Evolutionary conservation across 371 early-diverging fungal species (phyloP).

Genomic region (Apophysomyces ossiformis): DNA sequence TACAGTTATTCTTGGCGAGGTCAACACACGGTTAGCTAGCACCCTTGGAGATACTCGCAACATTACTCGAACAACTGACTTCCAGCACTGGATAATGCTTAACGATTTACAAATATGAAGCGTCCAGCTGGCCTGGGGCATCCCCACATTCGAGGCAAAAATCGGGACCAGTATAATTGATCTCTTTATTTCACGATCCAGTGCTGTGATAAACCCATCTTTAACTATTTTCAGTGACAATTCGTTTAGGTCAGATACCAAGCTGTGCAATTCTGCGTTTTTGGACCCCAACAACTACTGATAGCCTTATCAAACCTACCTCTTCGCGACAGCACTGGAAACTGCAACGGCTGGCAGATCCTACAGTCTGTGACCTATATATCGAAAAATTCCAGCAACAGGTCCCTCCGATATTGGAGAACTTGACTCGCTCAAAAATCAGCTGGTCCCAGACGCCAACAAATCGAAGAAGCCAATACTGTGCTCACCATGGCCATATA

Average conservation of each 20-base stretch:
- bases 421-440: not conserved
- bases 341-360: not conserved
- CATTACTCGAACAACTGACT: not conserved
- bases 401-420: not conserved
- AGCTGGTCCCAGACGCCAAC: not conserved
- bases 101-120: not conserved
- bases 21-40: not conserved
- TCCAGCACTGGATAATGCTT: not conserved
- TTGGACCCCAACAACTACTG: not conserved
- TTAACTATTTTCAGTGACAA: not conserved
- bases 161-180: not conserved
- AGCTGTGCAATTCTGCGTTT: not conserved
- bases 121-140: not conserved
- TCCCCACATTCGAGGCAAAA: not conserved
- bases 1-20: not conserved
- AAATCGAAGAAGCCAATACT: not conserved
- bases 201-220: not conserved
- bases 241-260: not conserved
- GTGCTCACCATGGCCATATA: not conserved
- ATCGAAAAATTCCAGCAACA: not conserved
- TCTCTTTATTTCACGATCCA: not conserved
- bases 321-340: not conserved
- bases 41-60: not conserved
- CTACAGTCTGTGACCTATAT: not conserved
- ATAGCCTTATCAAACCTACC: not conserved